Conservation (phyloP, 1,139 yeast genomes). For the Scheffersomyces segobiensis region DNA sequence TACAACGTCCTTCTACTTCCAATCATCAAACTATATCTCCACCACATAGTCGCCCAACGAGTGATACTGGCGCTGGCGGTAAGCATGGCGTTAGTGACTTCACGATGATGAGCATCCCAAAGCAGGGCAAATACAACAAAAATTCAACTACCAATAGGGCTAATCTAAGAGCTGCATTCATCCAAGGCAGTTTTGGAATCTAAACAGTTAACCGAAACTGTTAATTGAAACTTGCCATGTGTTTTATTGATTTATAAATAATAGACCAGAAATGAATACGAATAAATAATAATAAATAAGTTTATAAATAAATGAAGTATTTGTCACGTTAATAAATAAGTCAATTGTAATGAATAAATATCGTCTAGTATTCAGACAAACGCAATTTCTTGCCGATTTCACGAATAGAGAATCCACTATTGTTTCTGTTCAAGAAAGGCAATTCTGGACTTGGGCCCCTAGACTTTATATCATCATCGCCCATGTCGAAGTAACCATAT, state of each 20-base stretch:
- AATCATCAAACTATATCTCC: slow-evolving; percentile 3
- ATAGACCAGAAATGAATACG: neutral
- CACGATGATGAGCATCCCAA: slow-evolving; percentile 41
- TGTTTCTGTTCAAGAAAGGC: slow-evolving; percentile 47
- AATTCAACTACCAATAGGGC: slow-evolving; percentile 39
- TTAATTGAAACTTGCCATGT: neutral
- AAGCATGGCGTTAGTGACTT: slow-evolving; percentile 29
- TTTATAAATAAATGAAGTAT: slow-evolving; percentile 2
- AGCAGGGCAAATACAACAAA: slow-evolving; percentile 34
- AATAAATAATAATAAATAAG: neutral
- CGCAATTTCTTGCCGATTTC: slow-evolving; percentile 75
- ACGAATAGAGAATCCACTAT: slow-evolving; percentile 50
- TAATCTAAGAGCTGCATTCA: slow-evolving; percentile 42
- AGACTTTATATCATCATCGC: slow-evolving; percentile 67
- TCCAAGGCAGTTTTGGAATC: slow-evolving; percentile 44
- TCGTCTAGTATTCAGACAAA: slow-evolving; percentile 61
- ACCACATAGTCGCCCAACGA: slow-evolving; percentile 6
- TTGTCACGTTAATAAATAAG: slow-evolving; percentile 6
- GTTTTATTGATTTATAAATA: neutral
- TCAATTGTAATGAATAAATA: slow-evolving; percentile 3
- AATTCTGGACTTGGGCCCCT: slow-evolving; percentile 74
- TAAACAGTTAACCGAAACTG: slow-evolving; percentile 10
- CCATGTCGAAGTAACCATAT: slow-evolving; percentile 75
- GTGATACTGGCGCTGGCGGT: neutral
- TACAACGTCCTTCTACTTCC: slow-evolving; percentile 1